A percentile compares a stretch with the other conserved stretches of the same genome.
Conservation (phyloP, 2,329 filamentous ascomycete genomes). For the Fusarium oxysporum region DNA sequence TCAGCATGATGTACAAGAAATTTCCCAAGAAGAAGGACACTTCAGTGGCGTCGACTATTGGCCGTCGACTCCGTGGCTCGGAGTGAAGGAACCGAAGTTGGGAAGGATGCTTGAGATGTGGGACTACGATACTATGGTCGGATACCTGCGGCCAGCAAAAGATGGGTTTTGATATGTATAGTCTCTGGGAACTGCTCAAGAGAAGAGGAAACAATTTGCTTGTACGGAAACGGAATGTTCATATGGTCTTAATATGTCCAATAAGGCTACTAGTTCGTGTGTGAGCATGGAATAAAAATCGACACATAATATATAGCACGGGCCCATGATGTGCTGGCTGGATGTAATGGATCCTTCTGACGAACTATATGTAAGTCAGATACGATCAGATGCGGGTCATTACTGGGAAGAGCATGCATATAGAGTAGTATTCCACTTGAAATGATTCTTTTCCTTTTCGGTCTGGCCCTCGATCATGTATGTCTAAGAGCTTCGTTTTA, state of each 20-base stretch:
- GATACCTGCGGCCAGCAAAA: background rate
- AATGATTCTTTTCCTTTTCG: conserved; percentile 1
- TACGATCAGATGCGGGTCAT: conserved; percentile 27
- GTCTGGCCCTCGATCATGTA: background rate
- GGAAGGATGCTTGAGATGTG: background rate
- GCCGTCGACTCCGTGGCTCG: conserved; percentile 15
- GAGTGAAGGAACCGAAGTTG: background rate
- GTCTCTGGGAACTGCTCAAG: background rate
- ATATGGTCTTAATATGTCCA: background rate
- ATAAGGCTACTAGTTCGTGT: background rate
- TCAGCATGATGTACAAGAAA: conserved; percentile 5
- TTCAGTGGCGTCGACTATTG: background rate
- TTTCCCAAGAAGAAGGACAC: conserved; percentile 4
- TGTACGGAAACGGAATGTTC: background rate
- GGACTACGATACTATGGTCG: background rate
- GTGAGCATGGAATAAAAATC: background rate
- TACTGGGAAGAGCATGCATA: conserved; percentile 17
- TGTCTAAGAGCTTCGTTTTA: background rate
- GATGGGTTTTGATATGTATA: background rate
- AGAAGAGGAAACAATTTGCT: background rate
- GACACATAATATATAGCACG: conserved; percentile 28
- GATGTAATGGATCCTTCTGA: conserved; percentile 24
- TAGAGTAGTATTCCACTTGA: conserved; percentile 6
- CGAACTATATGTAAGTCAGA: conserved; percentile 19
- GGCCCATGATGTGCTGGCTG: conserved; percentile 25